phyloP scores from a whole-genome alignment of 306 rosid species.

The Luffa aegyptiaca region DNA sequence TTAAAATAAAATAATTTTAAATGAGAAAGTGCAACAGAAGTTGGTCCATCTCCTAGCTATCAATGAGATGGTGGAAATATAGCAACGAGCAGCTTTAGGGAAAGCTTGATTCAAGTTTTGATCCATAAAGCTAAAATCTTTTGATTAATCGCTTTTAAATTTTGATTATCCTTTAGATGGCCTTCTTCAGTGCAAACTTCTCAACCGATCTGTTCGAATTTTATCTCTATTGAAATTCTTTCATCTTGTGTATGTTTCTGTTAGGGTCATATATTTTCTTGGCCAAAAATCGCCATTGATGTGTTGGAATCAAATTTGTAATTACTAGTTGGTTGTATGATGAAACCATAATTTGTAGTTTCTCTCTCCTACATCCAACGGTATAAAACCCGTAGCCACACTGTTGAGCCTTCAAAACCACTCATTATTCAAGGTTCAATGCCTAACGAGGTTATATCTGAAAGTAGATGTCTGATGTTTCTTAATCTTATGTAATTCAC shows the following conservation, averaged over 20 bases:
- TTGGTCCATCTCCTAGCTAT: neutral
- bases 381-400: neutral
- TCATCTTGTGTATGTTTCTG: neutral
- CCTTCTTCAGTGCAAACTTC: neutral
- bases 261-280: neutral
- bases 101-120: neutral
- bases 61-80: neutral
- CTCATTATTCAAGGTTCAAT: neutral
- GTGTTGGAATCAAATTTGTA: neutral
- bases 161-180: neutral
- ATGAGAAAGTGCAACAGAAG: neutral
- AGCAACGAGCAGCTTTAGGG: neutral
- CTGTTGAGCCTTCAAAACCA: neutral
- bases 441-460: neutral
- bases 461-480: neutral
- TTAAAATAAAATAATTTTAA: neutral
- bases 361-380: neutral
- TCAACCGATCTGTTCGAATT: neutral
- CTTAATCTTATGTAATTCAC: neutral
- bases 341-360: too few relatives aligned
- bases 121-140: neutral
- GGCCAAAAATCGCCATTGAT: neutral
- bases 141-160: neutral
- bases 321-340: neutral
- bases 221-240: neutral